These are phyloP conservation scores for Leccinum ochraceum DNA, from an alignment of 768 basidiomycete species.

Conservation along the genomic window DNA sequence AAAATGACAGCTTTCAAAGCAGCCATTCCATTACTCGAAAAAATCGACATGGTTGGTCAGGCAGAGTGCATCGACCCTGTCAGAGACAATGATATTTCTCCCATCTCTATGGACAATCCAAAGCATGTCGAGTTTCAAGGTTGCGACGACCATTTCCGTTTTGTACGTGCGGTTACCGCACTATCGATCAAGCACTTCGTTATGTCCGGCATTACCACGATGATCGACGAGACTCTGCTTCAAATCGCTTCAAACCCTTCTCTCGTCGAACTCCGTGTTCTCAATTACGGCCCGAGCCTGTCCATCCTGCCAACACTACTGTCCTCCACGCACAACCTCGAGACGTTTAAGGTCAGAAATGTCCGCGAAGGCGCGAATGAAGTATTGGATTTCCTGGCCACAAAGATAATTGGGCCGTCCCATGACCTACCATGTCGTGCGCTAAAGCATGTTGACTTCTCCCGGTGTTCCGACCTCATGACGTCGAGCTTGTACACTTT, in stretches of 20 bases:
- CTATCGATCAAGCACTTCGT: slow-evolving; percentile 32
- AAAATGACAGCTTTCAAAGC: no score
- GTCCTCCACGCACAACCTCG: slow-evolving; percentile 36
- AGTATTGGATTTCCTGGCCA: slow-evolving; percentile 45
- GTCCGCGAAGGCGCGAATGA: slow-evolving; percentile 37
- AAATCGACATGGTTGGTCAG: no score
- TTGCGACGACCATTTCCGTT: background rate
- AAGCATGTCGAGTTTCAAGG: background rate
- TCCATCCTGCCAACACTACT: slow-evolving; percentile 36
- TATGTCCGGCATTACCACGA: slow-evolving; percentile 16
- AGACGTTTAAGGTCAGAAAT: slow-evolving; percentile 44
- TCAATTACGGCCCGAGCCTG: slow-evolving; percentile 36
- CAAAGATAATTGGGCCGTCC: slow-evolving; percentile 10
- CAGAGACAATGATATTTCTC: no score
- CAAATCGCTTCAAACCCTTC: slow-evolving; percentile 22
- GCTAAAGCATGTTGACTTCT: slow-evolving; percentile 54
- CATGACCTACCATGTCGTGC: slow-evolving; percentile 42
- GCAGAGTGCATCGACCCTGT: no score
- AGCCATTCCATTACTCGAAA: no score
- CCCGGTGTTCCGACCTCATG: slow-evolving; percentile 51
- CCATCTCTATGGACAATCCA: no score
- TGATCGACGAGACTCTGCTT: slow-evolving; percentile 25
- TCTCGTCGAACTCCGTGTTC: slow-evolving; percentile 43
- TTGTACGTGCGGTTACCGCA: slow-evolving; percentile 27
- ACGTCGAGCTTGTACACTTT: slow-evolving; percentile 54